phyloP scores from a whole-genome alignment of 257 asterid species.

The Nicotiana attenuata region DNA sequence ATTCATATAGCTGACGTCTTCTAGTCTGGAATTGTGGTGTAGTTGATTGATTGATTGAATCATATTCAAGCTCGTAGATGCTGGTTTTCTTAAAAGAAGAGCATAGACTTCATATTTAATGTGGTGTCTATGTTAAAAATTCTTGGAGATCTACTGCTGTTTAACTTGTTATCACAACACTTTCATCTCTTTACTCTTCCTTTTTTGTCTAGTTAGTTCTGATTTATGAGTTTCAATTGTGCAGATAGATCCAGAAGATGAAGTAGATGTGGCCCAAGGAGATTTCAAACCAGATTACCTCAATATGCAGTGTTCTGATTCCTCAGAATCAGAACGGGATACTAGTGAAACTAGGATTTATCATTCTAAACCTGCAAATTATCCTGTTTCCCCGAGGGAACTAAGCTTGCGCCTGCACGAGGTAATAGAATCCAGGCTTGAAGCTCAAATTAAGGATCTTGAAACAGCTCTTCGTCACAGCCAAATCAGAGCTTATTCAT shows the following conservation, averaged over 20 bases:
- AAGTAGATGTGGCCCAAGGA: slow-evolving; percentile 33
- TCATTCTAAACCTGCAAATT: slow-evolving; percentile 36
- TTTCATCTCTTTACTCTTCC: neutral
- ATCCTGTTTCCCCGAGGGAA: slow-evolving; percentile 58
- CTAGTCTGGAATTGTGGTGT: neutral
- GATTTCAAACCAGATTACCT: slow-evolving; percentile 27
- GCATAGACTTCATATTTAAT: neutral
- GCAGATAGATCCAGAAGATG: slow-evolving; percentile 50
- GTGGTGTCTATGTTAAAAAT: neutral
- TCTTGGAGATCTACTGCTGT: neutral
- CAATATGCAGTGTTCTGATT: slow-evolving; percentile 6
- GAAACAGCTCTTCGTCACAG: slow-evolving; percentile 39
- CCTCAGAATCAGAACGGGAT: slow-evolving; percentile 21
- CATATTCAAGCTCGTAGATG: neutral
- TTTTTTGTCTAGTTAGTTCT: neutral
- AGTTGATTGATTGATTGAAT: neutral
- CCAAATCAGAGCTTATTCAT: slow-evolving; percentile 19
- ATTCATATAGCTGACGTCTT: neutral
- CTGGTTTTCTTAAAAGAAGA: neutral
- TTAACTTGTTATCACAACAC: neutral
- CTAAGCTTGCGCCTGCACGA: slow-evolving; percentile 56
- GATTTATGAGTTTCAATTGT: neutral
- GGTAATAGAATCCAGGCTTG: slow-evolving; percentile 51
- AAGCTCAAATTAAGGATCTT: slow-evolving; percentile 50
- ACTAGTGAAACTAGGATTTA: slow-evolving; percentile 17